Evolutionary conservation across 2,329 filamentous ascomycete genomes (phyloP).

Genomic region (Colletotrichum destructivum): DNA sequence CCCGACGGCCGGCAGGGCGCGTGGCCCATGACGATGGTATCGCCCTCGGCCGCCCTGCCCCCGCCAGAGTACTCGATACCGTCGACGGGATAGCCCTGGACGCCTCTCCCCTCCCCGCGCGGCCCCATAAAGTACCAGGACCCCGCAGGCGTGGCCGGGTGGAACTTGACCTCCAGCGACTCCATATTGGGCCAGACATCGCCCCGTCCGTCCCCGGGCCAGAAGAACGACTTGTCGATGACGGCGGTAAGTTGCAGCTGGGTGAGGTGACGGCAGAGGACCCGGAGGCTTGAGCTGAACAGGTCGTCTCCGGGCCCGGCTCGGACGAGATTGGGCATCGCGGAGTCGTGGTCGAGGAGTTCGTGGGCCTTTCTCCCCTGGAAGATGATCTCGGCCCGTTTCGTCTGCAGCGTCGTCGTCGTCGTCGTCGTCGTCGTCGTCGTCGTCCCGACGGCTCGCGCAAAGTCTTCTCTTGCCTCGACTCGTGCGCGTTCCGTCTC

Average conservation of each 20-base stretch:
- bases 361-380: constrained; percentile 7
- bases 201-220: not conserved
- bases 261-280: constrained; percentile 13
- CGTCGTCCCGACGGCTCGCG: not conserved
- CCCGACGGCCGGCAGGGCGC: constrained; percentile 5
- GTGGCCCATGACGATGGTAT: not conserved
- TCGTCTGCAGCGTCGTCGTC: not conserved
- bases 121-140: constrained; percentile 21
- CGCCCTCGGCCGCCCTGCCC: not conserved
- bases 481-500: not conserved
- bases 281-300: constrained; percentile 7
- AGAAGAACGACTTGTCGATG: constrained; percentile 18
- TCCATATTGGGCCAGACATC: constrained; percentile 10
- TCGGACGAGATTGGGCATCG: constrained; percentile 21
- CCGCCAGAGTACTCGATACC: not conserved
- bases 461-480: not conserved
- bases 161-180: constrained; percentile 12
- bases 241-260: constrained; percentile 6
- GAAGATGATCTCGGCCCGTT: not conserved
- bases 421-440: not conserved
- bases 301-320: not conserved
- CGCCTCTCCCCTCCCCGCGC: constrained; percentile 1
- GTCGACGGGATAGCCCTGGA: not conserved
- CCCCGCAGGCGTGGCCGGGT: constrained; percentile 4
- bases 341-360: not conserved